phyloP scores from a whole-genome alignment of 2,329 filamentous ascomycete genomes.

The Whalleya microplaca region DNA sequence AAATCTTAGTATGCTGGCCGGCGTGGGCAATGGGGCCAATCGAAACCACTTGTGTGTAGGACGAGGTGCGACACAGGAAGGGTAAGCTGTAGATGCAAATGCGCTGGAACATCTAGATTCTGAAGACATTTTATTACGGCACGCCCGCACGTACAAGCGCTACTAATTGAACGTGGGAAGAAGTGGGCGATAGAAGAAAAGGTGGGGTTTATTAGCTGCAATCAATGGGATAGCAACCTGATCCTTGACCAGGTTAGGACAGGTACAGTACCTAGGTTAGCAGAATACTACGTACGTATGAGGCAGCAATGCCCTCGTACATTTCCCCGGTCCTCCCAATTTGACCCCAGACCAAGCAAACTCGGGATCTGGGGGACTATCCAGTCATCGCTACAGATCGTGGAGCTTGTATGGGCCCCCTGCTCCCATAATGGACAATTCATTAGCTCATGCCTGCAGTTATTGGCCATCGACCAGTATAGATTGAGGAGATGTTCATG shows the following conservation, averaged over 20 bases:
- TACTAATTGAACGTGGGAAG: neutral
- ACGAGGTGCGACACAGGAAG: conserved; percentile 22
- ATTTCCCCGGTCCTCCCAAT: neutral
- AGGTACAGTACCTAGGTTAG: neutral
- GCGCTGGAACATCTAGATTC: conserved; percentile 9
- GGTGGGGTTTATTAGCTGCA: neutral
- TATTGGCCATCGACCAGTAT: too few species aligned
- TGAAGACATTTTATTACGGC: neutral
- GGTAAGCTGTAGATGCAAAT: conserved; percentile 17
- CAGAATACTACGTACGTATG: neutral
- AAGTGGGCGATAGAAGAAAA: neutral
- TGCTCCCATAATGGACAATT: too few species aligned
- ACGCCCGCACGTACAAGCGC: conserved; percentile 5
- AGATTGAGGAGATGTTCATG: too few species aligned
- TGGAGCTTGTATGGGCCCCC: too few species aligned
- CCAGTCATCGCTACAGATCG: neutral
- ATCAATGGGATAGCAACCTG: neutral
- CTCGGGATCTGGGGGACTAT: neutral
- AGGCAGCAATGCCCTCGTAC: neutral
- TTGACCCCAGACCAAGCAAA: neutral
- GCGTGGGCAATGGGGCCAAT: conserved; percentile 21
- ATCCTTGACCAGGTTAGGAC: neutral
- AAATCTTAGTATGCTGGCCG: conserved; percentile 17
- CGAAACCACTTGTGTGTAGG: conserved; percentile 16
- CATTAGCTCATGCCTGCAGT: too few species aligned